Evolutionary conservation across 805 yeast genomes (phyloP).

Genomic region (Saccharomycopsis microspora): DNA sequence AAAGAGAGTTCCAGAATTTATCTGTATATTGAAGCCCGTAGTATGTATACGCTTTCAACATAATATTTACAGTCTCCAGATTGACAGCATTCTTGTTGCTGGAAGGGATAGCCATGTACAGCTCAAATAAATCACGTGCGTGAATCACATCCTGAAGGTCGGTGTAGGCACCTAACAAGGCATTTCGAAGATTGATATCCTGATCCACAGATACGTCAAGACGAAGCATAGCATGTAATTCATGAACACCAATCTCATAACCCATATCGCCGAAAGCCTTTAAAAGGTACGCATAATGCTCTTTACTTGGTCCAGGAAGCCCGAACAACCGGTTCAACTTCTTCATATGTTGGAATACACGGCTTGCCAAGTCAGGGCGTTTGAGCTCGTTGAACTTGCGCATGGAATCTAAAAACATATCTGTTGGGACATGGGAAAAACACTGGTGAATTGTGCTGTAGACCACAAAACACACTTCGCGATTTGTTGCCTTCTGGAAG

Average conservation of each 20-base stretch:
- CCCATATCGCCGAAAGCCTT: conserved; percentile 42
- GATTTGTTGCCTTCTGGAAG: conserved; percentile 25
- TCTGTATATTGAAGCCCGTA: conserved; percentile 41
- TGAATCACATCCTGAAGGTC: conserved; percentile 42
- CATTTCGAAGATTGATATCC: conserved; percentile 45
- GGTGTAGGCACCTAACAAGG: conserved; percentile 50
- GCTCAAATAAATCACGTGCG: conserved; percentile 46
- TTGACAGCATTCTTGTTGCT: conserved; percentile 12
- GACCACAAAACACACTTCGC: conserved; percentile 45
- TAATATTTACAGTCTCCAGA: conserved; percentile 44
- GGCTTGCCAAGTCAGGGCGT: conserved; percentile 48
- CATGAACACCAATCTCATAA: conserved; percentile 54
- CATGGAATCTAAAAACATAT: conserved; percentile 45
- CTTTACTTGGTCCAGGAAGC: conserved; percentile 33
- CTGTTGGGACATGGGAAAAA: conserved; percentile 41
- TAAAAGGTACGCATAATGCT: conserved; percentile 48
- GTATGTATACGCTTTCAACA: conserved; percentile 49
- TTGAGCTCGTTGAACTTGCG: conserved; percentile 35
- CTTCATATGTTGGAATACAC: conserved; percentile 49
- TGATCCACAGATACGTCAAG: conserved; percentile 46
- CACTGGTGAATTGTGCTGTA: conserved; percentile 47
- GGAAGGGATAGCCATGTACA: conserved; percentile 46
- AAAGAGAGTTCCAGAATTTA: conserved; percentile 46
- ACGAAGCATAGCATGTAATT: conserved; percentile 48
- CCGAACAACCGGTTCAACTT: conserved; percentile 41